Conservation (phyloP, 352 stramenopile genomes). For the Pythium grandisporangium region DNA sequence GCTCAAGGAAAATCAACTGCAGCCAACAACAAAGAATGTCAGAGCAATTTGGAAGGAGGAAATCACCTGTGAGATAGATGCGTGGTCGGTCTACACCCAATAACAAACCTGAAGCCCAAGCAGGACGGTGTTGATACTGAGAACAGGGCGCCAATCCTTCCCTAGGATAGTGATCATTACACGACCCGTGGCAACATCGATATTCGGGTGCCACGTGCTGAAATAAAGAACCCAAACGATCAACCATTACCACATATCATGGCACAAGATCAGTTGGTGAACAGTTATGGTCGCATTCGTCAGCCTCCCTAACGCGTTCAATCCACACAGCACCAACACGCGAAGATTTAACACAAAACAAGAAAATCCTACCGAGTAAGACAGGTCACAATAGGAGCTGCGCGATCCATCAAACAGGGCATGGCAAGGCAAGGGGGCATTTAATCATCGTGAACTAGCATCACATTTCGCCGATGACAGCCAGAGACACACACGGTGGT, state of each 20-base stretch:
- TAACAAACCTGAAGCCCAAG: conserved; percentile 81
- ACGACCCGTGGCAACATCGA: conserved; percentile 58
- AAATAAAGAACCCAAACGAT: conserved; percentile 3
- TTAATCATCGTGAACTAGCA: no score
- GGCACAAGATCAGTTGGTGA: no score
- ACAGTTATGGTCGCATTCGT: no score
- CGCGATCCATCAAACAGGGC: background rate
- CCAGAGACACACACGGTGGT: background rate
- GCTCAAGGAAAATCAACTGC: conserved; percentile 69
- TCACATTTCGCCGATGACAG: no score
- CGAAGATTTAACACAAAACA: background rate
- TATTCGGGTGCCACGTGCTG: conserved; percentile 83
- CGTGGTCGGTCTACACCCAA: no score
- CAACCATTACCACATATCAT: background rate
- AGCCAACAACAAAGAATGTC: background rate
- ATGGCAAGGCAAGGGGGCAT: no score
- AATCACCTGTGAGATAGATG: no score
- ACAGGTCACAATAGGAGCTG: conserved; percentile 66
- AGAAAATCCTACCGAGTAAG: conserved; percentile 35
- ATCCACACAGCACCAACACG: no score
- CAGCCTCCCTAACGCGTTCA: no score
- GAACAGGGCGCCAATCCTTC: conserved; percentile 75
- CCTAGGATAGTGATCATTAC: conserved; percentile 85
- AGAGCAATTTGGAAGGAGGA: background rate
- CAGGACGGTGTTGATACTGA: conserved; percentile 82